Evolutionary conservation across 768 basidiomycete genomes (phyloP).

Genomic region (Pulveroboletus frians): DNA sequence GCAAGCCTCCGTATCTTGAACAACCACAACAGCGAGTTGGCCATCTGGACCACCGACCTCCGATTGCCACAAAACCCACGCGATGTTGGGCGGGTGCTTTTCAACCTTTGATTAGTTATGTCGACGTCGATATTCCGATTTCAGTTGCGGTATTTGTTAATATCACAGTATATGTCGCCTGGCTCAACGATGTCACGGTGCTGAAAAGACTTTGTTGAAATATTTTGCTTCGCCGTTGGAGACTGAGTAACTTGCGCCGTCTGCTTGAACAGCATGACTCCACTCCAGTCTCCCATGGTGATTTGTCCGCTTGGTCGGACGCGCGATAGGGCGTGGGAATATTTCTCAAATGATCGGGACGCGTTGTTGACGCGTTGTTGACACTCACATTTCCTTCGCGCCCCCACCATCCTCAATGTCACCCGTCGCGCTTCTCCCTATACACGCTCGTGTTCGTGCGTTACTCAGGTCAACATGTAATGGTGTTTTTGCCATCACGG

Average conservation of each 20-base stretch:
- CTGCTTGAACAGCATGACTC: constrained; percentile 38
- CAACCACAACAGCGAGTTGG: constrained; percentile 8
- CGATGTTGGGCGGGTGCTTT: not conserved
- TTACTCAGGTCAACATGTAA: constrained; percentile 71
- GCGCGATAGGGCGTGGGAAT: constrained; percentile 13
- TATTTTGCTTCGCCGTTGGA: constrained; percentile 28
- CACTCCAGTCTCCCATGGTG: too few species aligned
- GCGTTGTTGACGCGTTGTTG: constrained; percentile 29
- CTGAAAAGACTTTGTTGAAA: constrained; percentile 44
- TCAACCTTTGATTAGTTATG: constrained; percentile 29
- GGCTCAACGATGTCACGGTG: constrained; percentile 27
- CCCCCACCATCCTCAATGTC: constrained; percentile 59
- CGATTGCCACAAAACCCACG: constrained; percentile 29
- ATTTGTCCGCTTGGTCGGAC: constrained; percentile 42
- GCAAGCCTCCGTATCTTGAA: constrained; percentile 36
- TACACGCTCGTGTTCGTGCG: constrained; percentile 62
- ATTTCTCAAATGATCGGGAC: constrained; percentile 11
- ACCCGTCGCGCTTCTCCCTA: constrained; percentile 37
- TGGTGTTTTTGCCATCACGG: constrained; percentile 49
- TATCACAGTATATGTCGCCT: constrained; percentile 34
- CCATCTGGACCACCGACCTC: constrained; percentile 17
- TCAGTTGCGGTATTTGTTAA: constrained; percentile 33
- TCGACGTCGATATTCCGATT: constrained; percentile 46
- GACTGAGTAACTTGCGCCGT: constrained; percentile 27
- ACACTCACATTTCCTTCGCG: constrained; percentile 37